Evolutionary conservation across 805 yeast species (phyloP), one percentile per base, ranked within the genome.

Genomic region (Candida golubevii): DNA sequence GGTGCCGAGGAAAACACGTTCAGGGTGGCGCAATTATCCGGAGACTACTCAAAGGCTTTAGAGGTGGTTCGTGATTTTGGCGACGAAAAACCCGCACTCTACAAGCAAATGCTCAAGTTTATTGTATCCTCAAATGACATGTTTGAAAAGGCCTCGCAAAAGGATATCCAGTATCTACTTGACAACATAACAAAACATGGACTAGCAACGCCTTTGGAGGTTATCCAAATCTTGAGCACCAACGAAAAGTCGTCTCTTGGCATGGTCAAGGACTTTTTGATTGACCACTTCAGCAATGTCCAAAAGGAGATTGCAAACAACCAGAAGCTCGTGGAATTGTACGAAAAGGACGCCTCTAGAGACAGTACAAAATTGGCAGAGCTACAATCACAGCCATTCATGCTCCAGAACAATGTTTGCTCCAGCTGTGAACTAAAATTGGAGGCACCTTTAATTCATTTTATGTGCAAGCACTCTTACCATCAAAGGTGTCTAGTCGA

Each of bases 381-480:
- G 26, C 59, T 86, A 35, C 57, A 69, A 11, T 39, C 58, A 43
- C 59, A 67, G 53, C 82, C 76, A 8, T 74, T 64, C 52, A 75
- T 82, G 5, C 65, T 83, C 3, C 88, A 83, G 54, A 77, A 79
- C 49, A 73, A 80, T 26, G 71, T 70, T 32, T 90, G 97, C 57
- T 67, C 79, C 11, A 72, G 79, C 13, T 90, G 97, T 59, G 69
- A 76, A 8, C 67, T 75, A 35, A 73, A 77, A 10, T 65, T 91
- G 15, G 95, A 87, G 46, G 72, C 82, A 35, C 97, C 98, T 0
- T 75, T 83, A 2, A 78, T 86, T 0, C 95, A 87, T 55, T 93
- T 91, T 68, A 78, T 80, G 50, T 93, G 99, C 66, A 74, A 75
- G 28, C 99, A 93, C 57, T 80, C 93, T 3, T 89, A 79, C 58